Evolutionary conservation across 495 filamentous ascomycete genomes (phyloP).

Genomic region (Aspergillus incahuasiensis): DNA sequence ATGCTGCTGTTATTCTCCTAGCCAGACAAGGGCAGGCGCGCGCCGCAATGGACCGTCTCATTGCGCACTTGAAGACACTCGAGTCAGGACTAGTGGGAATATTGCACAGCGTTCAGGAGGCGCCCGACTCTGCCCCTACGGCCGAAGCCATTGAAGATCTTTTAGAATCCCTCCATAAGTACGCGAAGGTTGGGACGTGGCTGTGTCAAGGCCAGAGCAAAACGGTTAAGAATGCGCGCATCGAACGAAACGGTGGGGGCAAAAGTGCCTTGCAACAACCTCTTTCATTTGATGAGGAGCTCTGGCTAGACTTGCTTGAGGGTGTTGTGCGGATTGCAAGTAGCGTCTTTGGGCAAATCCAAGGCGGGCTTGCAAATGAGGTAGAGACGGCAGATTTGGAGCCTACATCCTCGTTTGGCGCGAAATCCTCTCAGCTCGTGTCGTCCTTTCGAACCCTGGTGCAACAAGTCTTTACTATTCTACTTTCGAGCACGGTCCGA

Average conservation of each 20-base stretch:
- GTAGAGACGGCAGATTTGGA: neutral
- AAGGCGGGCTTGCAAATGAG: slow-evolving; percentile 14
- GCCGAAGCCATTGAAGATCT: slow-evolving; percentile 54
- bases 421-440: slow-evolving; percentile 46
- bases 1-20: slow-evolving; percentile 89
- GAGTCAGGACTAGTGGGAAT: slow-evolving; percentile 76
- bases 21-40: slow-evolving; percentile 82
- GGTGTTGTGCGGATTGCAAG: slow-evolving; percentile 75
- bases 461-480: slow-evolving; percentile 83
- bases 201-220: slow-evolving; percentile 88
- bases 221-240: slow-evolving; percentile 39
- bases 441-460: slow-evolving; percentile 68
- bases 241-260: slow-evolving; percentile 34
- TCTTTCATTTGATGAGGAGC: slow-evolving; percentile 69
- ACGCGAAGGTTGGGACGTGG: slow-evolving; percentile 88
- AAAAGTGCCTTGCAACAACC: slow-evolving; percentile 49
- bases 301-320: slow-evolving; percentile 93
- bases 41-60: slow-evolving; percentile 78
- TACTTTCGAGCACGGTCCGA: slow-evolving; percentile 63
- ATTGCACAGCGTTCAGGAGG: slow-evolving; percentile 49
- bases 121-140: slow-evolving; percentile 50
- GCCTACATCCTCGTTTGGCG: slow-evolving; percentile 8
- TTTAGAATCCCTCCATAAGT: slow-evolving; percentile 77
- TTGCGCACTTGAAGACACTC: slow-evolving; percentile 70
- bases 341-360: slow-evolving; percentile 42